Evolutionary conservation across 805 yeast species (phyloP).

Genomic region (Schizosaccharomyces lindneri): DNA sequence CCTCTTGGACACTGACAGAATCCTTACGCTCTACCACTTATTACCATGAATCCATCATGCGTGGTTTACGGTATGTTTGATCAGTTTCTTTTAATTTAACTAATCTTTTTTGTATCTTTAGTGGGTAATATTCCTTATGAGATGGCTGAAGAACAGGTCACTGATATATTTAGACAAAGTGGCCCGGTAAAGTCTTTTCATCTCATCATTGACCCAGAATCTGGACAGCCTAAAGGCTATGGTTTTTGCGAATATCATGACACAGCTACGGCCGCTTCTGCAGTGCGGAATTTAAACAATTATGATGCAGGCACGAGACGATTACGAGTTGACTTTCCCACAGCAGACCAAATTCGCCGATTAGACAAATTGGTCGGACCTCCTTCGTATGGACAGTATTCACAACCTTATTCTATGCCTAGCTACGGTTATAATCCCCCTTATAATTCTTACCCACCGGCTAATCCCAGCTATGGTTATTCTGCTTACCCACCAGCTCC

Average conservation of each 20-base stretch:
- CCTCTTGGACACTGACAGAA: background rate
- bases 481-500: background rate
- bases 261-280: slow-evolving; percentile 64
- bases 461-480: background rate
- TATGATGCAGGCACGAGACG: slow-evolving; percentile 47
- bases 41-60: background rate
- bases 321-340: slow-evolving; percentile 40
- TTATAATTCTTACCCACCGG: background rate
- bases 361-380: background rate
- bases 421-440: background rate
- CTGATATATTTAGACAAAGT: slow-evolving; percentile 37
- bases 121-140: slow-evolving; percentile 81
- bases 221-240: slow-evolving; percentile 78
- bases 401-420: background rate
- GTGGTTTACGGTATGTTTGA: slow-evolving; percentile 1
- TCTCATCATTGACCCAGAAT: slow-evolving; percentile 61
- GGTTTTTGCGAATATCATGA: slow-evolving; percentile 69
- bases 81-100: background rate
- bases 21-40: background rate
- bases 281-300: slow-evolving; percentile 68
- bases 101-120: background rate
- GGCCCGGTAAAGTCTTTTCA: slow-evolving; percentile 66
- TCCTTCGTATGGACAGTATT: background rate
- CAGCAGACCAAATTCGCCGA: background rate
- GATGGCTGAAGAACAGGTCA: slow-evolving; percentile 80